phyloP scores from a whole-genome alignment of 495 filamentous ascomycete genomes.

The Penicillium alfredii region DNA sequence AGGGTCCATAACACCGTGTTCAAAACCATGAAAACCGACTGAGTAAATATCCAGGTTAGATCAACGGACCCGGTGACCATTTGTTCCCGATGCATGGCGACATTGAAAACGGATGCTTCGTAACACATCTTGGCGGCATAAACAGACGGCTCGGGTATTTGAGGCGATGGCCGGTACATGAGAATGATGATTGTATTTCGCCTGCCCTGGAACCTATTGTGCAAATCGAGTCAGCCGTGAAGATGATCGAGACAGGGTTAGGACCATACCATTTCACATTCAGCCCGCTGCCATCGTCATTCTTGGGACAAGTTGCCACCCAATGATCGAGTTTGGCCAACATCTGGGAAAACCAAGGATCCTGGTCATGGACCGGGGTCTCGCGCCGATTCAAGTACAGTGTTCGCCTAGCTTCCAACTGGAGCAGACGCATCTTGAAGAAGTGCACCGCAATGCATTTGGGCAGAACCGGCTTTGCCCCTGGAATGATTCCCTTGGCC shows the following conservation, averaged over 20 bases:
- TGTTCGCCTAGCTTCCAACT: conserved; percentile 76
- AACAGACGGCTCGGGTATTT: conserved; percentile 75
- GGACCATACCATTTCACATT: conserved; percentile 55
- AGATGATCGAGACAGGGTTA: conserved; percentile 1
- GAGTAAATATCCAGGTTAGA: conserved; percentile 85
- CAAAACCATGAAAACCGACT: conserved; percentile 78
- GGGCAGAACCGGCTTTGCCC: conserved; percentile 57
- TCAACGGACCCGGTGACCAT: conserved; percentile 69
- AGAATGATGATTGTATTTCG: conserved; percentile 81
- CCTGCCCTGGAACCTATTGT: conserved; percentile 62
- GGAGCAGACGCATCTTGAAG: conserved; percentile 82
- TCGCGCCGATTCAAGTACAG: conserved; percentile 75
- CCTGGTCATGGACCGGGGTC: conserved; percentile 63
- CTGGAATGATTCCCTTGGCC: conserved; percentile 64
- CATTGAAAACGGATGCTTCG: conserved; percentile 72
- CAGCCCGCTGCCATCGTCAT: conserved; percentile 59
- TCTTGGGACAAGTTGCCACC: conserved; percentile 54
- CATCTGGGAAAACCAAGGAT: conserved; percentile 84
- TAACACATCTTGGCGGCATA: conserved; percentile 71
- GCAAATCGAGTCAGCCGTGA: background rate
- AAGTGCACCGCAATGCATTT: conserved; percentile 89
- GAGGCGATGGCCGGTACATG: conserved; percentile 80
- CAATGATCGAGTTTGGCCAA: conserved; percentile 69
- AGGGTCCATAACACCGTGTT: conserved; percentile 86
- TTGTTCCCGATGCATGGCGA: conserved; percentile 69